These are phyloP conservation scores for Candida orba DNA, from an alignment of 805 yeast genomes.

Conservation along the genomic window DNA sequence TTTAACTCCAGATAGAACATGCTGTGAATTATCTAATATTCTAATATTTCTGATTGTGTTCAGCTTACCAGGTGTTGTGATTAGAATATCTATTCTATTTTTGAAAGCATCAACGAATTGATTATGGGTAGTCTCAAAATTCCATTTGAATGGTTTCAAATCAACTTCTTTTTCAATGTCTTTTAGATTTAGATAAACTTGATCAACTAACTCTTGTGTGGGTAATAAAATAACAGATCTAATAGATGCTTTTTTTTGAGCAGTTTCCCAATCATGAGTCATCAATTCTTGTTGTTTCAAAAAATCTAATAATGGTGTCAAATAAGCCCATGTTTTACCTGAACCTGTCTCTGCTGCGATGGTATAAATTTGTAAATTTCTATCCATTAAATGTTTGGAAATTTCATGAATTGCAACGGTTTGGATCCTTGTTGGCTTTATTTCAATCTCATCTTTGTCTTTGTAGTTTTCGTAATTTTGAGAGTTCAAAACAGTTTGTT, in stretches of 20 bases:
- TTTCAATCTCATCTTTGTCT: slow-evolving; percentile 11
- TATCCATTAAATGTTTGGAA: slow-evolving; percentile 27
- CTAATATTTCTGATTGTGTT: slow-evolving; percentile 28
- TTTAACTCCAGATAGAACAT: slow-evolving; percentile 38
- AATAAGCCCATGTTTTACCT: slow-evolving; percentile 91
- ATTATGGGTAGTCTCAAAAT: slow-evolving; percentile 47
- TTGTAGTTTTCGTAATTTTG: slow-evolving; percentile 19
- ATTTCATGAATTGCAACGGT: slow-evolving; percentile 51
- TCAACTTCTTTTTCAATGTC: slow-evolving; percentile 30
- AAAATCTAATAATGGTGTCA: slow-evolving; percentile 67
- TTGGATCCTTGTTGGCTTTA: slow-evolving; percentile 75
- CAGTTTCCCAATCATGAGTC: slow-evolving; percentile 29
- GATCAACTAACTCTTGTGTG: slow-evolving; percentile 81
- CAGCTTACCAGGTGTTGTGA: slow-evolving; percentile 82
- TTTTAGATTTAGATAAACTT: slow-evolving; percentile 46
- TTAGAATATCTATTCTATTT: slow-evolving; percentile 63
- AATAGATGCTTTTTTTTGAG: slow-evolving; percentile 37
- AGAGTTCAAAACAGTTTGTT: slow-evolving; percentile 33
- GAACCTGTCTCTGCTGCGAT: slow-evolving; percentile 97
- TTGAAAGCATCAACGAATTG: slow-evolving; percentile 42
- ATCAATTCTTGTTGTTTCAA: slow-evolving; percentile 43
- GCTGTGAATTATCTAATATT: slow-evolving; percentile 31
- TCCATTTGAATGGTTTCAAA: slow-evolving; percentile 52
- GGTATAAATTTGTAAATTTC: slow-evolving; percentile 53
- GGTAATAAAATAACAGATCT: slow-evolving; percentile 79